phyloP scores from a whole-genome alignment of 2,329 filamentous ascomycete genomes.

The Colletotrichum spaethianum region DNA sequence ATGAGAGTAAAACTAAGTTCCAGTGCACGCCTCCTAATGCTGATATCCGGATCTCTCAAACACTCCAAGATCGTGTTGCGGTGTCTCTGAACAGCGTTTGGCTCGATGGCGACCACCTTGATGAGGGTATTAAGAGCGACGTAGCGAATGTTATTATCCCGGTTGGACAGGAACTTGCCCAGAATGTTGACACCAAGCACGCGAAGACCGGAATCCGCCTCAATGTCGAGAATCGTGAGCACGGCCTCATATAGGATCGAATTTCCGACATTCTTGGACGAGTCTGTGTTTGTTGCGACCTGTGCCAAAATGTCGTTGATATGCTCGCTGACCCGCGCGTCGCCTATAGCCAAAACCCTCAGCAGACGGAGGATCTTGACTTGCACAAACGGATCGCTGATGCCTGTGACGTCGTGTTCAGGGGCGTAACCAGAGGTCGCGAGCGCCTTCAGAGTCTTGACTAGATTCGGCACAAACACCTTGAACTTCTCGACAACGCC shows the following conservation, averaged over 20 bases:
- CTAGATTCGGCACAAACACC: conserved; percentile 85
- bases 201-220: conserved; percentile 93
- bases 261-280: conserved; percentile 98
- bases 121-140: conserved; percentile 97
- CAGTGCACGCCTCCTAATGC: conserved; percentile 93
- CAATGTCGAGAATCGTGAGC: conserved; percentile 96
- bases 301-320: conserved; percentile 99
- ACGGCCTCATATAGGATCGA: conserved; percentile 98
- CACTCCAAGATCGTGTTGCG: conserved; percentile 98
- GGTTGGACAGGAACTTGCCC: conserved; percentile 97
- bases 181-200: conserved; percentile 98
- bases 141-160: conserved; percentile 99
- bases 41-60: conserved; percentile 96
- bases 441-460: conserved; percentile 91
- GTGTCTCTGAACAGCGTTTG: conserved; percentile 96
- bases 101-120: conserved; percentile 98
- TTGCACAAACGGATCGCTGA: conserved; percentile 97
- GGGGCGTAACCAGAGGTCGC: conserved; percentile 97
- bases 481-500: conserved; percentile 93
- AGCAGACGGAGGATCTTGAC: conserved; percentile 94
- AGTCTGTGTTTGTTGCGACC: conserved; percentile 98
- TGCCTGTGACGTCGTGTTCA: conserved; percentile 97
- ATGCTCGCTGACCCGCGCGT: conserved; percentile 90
- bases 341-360: conserved; percentile 87
- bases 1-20: conserved; percentile 98